phyloP scores from a whole-genome alignment of 176 grass and related monocot genomes.

The Pharus latifolius region DNA sequence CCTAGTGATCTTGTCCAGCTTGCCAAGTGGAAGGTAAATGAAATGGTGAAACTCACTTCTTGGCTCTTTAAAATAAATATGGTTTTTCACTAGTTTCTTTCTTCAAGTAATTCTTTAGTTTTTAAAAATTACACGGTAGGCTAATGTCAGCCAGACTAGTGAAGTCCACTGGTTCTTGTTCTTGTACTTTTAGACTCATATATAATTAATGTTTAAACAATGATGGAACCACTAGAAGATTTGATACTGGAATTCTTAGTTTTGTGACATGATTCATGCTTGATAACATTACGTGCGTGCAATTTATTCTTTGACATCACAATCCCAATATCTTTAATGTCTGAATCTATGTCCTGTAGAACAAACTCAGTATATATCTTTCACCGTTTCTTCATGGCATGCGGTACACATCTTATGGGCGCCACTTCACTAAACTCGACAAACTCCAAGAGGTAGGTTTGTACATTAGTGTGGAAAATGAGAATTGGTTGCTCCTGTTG shows the following conservation, averaged over 20 bases:
- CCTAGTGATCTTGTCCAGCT: constrained; percentile 43
- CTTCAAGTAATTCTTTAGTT: neutral
- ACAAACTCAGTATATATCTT: constrained; percentile 46
- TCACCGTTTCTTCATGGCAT: constrained; percentile 70
- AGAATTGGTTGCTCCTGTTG: neutral
- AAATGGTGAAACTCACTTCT: neutral
- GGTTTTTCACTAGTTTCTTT: neutral
- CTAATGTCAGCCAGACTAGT: neutral
- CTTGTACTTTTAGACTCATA: neutral
- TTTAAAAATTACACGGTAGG: neutral
- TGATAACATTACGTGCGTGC: neutral
- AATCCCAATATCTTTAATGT: neutral
- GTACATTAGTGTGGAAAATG: neutral
- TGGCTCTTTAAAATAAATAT: neutral
- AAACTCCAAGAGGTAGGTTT: constrained; percentile 42
- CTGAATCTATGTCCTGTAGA: constrained; percentile 20
- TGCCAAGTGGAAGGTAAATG: constrained; percentile 53
- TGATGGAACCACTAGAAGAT: neutral
- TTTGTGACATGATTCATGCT: neutral
- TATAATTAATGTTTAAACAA: neutral
- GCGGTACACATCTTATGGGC: constrained; percentile 74
- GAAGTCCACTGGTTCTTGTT: neutral
- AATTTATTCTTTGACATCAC: neutral
- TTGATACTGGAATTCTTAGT: neutral
- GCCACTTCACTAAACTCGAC: constrained; percentile 61